A percentile compares a stretch with the other conserved stretches of the same genome.
These are phyloP conservation scores for Albizia julibrissin DNA, from an alignment of 306 rosid genomes.

Conservation along the genomic window DNA sequence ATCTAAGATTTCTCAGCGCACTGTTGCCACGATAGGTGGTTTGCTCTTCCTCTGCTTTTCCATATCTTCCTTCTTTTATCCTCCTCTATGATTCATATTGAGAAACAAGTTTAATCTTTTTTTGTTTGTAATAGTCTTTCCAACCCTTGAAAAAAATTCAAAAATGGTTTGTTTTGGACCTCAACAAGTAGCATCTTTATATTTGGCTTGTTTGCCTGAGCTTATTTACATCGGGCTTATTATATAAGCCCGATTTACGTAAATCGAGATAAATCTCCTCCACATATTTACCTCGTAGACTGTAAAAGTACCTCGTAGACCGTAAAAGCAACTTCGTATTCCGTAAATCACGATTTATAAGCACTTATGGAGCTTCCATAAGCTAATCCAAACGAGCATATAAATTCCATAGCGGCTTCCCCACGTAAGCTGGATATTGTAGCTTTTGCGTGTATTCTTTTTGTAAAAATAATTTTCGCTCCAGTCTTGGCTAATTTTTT, in stretches of 20 bases:
- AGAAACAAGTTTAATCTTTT: constrained; percentile 31
- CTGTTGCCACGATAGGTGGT: constrained; percentile 96
- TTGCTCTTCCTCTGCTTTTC: constrained; percentile 95
- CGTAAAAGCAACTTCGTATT: no score
- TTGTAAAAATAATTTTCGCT: constrained; percentile 40
- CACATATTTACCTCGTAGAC: no score
- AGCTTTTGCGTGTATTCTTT: constrained; percentile 43
- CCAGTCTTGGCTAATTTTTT: background rate
- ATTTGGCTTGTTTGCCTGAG: no score
- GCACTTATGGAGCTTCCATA: no score
- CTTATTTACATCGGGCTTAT: no score
- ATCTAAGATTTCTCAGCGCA: constrained; percentile 92
- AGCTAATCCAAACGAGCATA: no score
- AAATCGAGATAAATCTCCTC: no score
- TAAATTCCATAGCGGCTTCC: constrained; percentile 31
- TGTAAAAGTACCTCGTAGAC: no score
- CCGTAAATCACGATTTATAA: no score
- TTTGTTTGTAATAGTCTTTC: constrained; percentile 17
- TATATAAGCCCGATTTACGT: no score
- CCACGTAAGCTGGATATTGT: constrained; percentile 34
- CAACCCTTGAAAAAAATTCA: background rate
- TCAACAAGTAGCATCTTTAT: constrained; percentile 1
- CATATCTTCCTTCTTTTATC: constrained; percentile 88
- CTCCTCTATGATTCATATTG: constrained; percentile 64
- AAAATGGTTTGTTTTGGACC: background rate